Percentiles rank a stretch among this genome's conserved stretches.
Conservation (phyloP, 129 eudicot genomes). For the Pulicaria dysenterica region DNA sequence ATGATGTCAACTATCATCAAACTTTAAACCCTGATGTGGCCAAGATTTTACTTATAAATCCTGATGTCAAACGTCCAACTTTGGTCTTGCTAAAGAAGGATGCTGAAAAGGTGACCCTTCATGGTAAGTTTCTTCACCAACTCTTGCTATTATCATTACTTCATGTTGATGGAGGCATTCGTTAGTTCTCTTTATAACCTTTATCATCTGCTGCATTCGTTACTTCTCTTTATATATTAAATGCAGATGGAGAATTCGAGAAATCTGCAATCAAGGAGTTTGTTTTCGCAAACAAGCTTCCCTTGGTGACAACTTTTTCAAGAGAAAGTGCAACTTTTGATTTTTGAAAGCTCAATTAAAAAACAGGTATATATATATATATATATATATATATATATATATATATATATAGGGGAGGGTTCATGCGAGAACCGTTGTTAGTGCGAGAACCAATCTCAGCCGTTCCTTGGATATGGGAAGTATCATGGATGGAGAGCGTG, state of each 20-base stretch:
- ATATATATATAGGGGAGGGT: too few species aligned
- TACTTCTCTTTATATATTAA: too few species aligned
- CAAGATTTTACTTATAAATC: conserved; percentile 67
- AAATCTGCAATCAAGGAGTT: conserved; percentile 73
- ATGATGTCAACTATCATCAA: conserved; percentile 79
- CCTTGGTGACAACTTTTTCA: conserved; percentile 81
- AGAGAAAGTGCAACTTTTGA: conserved; percentile 69
- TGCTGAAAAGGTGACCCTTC: conserved; percentile 75
- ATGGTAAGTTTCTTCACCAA: conserved; percentile 50
- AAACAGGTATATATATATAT: conserved; percentile 76
- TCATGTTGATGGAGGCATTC: conserved; percentile 3
- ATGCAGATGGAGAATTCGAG: conserved; percentile 64
- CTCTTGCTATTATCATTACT: conserved; percentile 4
- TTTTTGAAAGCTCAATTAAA: conserved; percentile 75
- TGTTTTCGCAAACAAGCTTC: conserved; percentile 80
- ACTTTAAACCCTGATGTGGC: conserved; percentile 71
- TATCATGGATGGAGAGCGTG: too few species aligned
- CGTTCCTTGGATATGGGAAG: too few species aligned
- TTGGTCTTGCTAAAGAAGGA: conserved; percentile 76
- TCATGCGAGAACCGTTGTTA: too few species aligned
- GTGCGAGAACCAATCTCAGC: too few species aligned
- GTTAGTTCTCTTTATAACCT: not conserved
- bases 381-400: not conserved
- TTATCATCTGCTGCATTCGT: not conserved
- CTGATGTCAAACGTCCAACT: conserved; percentile 66